A percentile compares a stretch with the other conserved stretches of the same genome.
These are phyloP conservation scores for Jackrogersella multiformis DNA, from an alignment of 495 filamentous ascomycete genomes.

Conservation along the genomic window DNA sequence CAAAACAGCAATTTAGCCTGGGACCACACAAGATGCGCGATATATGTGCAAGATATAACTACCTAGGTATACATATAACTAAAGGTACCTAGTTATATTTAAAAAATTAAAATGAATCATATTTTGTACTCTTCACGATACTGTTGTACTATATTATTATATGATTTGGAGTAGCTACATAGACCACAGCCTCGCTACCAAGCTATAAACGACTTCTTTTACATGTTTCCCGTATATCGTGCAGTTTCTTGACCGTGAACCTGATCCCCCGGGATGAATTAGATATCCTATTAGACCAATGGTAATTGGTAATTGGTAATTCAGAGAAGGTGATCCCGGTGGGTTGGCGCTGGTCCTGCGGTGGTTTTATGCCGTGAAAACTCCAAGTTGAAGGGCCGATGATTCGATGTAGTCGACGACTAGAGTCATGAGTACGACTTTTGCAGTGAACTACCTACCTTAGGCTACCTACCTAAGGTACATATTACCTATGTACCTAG, in stretches of 20 bases:
- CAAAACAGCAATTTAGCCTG: slow-evolving; percentile 35
- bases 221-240: too few species aligned
- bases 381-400: too few species aligned
- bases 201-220: too few species aligned
- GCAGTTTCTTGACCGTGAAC: too few species aligned
- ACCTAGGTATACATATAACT: background rate
- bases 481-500: too few species aligned
- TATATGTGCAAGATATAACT: background rate
- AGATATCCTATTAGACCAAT: background rate
- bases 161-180: background rate
- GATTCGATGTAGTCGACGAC: too few species aligned
- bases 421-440: too few species aligned
- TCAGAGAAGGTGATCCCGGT: slow-evolving; percentile 3
- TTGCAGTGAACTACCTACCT: too few species aligned
- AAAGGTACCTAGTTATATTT: too few species aligned
- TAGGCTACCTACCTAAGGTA: too few species aligned
- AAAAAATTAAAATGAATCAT: background rate
- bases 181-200: background rate
- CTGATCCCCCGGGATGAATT: too few species aligned
- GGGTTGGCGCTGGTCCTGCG: background rate
- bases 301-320: background rate
- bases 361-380: background rate
- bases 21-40: background rate
- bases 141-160: too few species aligned
- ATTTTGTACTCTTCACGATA: slow-evolving; percentile 7